Conservation (phyloP, 2,329 filamentous ascomycete genomes). For the Ciborinia camelliae region DNA sequence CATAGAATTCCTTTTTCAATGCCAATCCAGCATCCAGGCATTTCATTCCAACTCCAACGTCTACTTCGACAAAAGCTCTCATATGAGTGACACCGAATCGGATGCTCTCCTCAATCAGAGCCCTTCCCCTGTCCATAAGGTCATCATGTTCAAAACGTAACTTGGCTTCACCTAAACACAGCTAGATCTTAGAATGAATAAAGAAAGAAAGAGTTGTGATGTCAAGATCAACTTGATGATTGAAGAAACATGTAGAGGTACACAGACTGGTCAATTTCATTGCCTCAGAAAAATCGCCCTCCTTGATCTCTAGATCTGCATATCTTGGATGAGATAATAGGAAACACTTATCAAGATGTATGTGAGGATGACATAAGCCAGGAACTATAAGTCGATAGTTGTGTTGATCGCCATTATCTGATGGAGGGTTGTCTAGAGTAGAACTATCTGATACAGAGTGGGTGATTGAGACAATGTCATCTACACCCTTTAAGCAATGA, state of each 20-base stretch:
- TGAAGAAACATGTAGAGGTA: slow-evolving; percentile 11
- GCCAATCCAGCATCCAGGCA: slow-evolving; percentile 56
- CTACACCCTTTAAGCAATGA: slow-evolving; percentile 28
- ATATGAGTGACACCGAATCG: slow-evolving; percentile 63
- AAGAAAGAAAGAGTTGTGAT: not conserved
- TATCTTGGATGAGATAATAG: slow-evolving; percentile 57
- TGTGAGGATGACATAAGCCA: slow-evolving; percentile 66
- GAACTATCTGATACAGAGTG: slow-evolving; percentile 11
- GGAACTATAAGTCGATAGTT: slow-evolving; percentile 44
- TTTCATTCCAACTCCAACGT: slow-evolving; percentile 55
- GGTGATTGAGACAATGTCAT: slow-evolving; percentile 35
- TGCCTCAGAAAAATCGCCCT: slow-evolving; percentile 64
- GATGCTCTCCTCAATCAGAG: slow-evolving; percentile 63
- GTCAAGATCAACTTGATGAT: not conserved
- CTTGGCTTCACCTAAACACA: slow-evolving; percentile 50
- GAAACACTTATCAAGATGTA: slow-evolving; percentile 68
- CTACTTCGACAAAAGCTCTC: slow-evolving; percentile 69
- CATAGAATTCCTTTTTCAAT: slow-evolving; percentile 53
- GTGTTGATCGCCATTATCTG: not conserved
- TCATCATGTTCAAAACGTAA: slow-evolving; percentile 58
- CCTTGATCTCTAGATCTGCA: slow-evolving; percentile 54
- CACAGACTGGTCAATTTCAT: slow-evolving; percentile 49
- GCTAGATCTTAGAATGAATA: slow-evolving; percentile 3
- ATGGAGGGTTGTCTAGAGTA: slow-evolving; percentile 27
- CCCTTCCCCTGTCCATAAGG: slow-evolving; percentile 60